phyloP scores from a whole-genome alignment of 768 basidiomycete species.

The Mycena olivaceomarginata region DNA sequence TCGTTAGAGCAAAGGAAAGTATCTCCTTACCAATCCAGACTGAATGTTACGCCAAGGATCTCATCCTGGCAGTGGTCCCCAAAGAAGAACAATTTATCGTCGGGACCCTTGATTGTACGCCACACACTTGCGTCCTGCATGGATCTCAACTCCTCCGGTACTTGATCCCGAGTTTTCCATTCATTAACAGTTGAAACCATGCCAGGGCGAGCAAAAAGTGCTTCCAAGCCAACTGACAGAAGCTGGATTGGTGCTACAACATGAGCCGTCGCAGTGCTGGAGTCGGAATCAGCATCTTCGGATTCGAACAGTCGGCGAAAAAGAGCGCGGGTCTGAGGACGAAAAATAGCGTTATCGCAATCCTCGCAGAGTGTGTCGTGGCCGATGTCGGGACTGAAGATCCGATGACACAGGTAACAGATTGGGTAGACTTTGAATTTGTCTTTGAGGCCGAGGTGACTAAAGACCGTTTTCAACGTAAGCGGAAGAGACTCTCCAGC shows the following conservation, averaged over 20 bases:
- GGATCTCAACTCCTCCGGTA: not conserved
- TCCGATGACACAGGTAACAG: not conserved
- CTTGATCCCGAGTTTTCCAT: conserved; percentile 22
- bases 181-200: conserved; percentile 33
- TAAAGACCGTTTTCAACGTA: not conserved
- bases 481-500: not conserved
- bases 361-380: not conserved
- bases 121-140: conserved; percentile 43
- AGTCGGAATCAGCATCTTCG: not conserved
- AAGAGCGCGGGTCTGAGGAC: not conserved
- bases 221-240: conserved; percentile 29
- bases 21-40: conserved; percentile 44
- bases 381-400: not conserved
- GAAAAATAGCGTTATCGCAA: not conserved
- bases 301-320: not conserved
- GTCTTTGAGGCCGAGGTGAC: not conserved
- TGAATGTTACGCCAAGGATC: conserved; percentile 44
- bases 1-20: too few relatives aligned
- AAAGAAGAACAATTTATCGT: conserved; percentile 39
- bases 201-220: conserved; percentile 28
- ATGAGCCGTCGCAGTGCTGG: not conserved
- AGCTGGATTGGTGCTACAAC: conserved; percentile 41
- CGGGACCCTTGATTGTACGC: conserved; percentile 34
- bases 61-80: conserved; percentile 26
- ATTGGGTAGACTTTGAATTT: conserved; percentile 4